Evolutionary conservation across 257 asterid species (phyloP).

Genomic region (Jacaranda mimosifolia): DNA sequence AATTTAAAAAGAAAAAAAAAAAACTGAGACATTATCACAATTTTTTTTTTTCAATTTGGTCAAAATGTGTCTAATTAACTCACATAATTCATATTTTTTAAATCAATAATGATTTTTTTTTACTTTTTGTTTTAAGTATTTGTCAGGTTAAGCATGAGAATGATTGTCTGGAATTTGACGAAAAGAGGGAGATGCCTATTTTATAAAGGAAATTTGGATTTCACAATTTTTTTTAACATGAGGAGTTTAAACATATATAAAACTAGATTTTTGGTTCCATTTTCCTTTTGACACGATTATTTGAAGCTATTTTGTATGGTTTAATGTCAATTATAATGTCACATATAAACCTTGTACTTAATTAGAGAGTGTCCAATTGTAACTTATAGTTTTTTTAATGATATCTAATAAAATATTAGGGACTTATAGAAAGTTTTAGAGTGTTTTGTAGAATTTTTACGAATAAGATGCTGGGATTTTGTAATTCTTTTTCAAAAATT

Average conservation of each 20-base stretch:
- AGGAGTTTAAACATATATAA: constrained; percentile 15
- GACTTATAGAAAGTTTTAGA: too few relatives aligned
- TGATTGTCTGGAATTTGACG: background rate
- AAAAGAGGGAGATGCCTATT: background rate
- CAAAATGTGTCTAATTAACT: background rate
- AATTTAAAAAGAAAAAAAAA: too few relatives aligned
- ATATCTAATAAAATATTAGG: too few relatives aligned
- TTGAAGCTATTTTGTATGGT: constrained; percentile 6
- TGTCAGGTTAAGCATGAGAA: background rate
- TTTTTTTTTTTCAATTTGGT: too few relatives aligned
- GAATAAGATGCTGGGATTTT: too few relatives aligned
- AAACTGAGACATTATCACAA: too few relatives aligned
- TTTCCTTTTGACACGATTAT: constrained; percentile 25
- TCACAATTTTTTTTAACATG: constrained; percentile 36
- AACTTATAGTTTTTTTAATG: too few relatives aligned
- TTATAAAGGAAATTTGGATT: background rate
- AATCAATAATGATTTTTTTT: background rate
- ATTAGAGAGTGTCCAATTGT: background rate
- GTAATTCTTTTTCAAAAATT: too few relatives aligned
- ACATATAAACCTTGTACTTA: background rate
- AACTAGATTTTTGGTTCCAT: constrained; percentile 7
- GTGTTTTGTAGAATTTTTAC: too few relatives aligned
- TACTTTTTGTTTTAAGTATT: background rate
- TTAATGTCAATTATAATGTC: background rate
- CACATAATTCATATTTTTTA: background rate